Base-by-base conservation (phyloP, 371 early-diverging fungal species). In the Syncephalastrum monosporum region DNA sequence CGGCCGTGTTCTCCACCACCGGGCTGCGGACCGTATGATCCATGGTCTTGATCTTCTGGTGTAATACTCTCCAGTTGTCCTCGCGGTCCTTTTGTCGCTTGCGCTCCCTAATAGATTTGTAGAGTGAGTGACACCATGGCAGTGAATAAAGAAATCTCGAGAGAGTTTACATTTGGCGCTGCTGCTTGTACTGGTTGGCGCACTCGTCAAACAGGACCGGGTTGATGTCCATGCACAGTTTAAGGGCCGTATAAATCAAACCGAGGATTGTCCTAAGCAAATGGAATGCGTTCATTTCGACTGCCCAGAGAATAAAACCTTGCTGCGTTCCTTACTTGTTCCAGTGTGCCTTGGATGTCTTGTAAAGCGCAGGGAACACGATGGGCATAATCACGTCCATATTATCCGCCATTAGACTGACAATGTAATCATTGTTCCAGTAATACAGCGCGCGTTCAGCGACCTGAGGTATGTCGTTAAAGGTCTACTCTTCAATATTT, bases 381-480 rank as follows among this genome's bases (percentile, higher is more conserved):
- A 97, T 93, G 15, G 97, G 98, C 70, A 98, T 74, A 43, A 97
- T 88, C 43, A 84, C 85, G 53, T 81, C 76, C 43, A 91, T 90
- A 72, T 97, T 95, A 53, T 95, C 92, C 4, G 89, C 87, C 64
- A 98, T 93, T 62, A 97, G 68, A 64, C 88, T 92, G 60, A 94
- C 91, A 67, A 97, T 91, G 65, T 96, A 96, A 59, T 94, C 96
- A 65, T 97, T 98, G 73, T 95, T 96, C 97, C 97, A 98, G 74
- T 91, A 95, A 56, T 89, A 92, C 23, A 98, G 74, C 4, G 98
- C 96, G 49, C 98, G 84, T 74, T 98, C 98, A 21, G 97, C 96
- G 7, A 86, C 94, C 89, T 91, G 54, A n/a, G 33, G n/a, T 27
- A 3, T 1, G 25, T 44, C 2, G 24, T 51, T n/a, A 10, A 38